A percentile compares a stretch with the other conserved stretches of the same genome.
Evolutionary conservation across 2,329 filamentous ascomycete genomes (phyloP).

Genomic region (Claviceps arundinis): DNA sequence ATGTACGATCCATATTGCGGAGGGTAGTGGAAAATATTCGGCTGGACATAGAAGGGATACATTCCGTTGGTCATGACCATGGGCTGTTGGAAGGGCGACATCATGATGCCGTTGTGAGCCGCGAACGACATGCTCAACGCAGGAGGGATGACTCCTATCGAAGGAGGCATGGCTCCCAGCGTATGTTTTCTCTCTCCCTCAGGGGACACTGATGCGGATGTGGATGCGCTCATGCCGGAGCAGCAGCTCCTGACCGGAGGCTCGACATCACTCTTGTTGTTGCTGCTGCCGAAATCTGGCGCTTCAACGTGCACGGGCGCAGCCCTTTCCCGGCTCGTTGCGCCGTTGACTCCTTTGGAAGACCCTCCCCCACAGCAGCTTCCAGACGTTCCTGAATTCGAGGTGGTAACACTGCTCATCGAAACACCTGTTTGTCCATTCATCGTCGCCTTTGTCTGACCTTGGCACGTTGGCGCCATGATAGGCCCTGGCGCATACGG

Average conservation of each 20-base stretch:
- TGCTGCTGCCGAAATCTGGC: constrained; percentile 6
- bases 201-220: constrained; percentile 4
- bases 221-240: constrained; percentile 9
- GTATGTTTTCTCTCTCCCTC: constrained; percentile 12
- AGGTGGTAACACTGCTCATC: constrained; percentile 10
- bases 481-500: constrained; percentile 16
- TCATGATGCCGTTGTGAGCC: constrained; percentile 17
- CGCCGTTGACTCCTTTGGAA: constrained; percentile 2
- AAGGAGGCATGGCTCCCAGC: constrained; percentile 9
- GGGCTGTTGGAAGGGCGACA: constrained; percentile 22
- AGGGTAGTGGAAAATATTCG: constrained; percentile 38
- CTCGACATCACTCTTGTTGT: background rate
- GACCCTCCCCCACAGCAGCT: constrained; percentile 13
- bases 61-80: constrained; percentile 25
- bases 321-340: constrained; percentile 1
- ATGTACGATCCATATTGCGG: constrained; percentile 41
- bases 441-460: constrained; percentile 8
- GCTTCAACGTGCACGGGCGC: constrained; percentile 4
- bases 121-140: constrained; percentile 9
- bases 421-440: constrained; percentile 10
- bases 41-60: constrained; percentile 28
- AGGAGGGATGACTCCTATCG: constrained; percentile 10
- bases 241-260: constrained; percentile 17
- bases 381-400: constrained; percentile 4
- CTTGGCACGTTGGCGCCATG: constrained; percentile 9